phyloP scores from a whole-genome alignment of 1,284 basidiomycete genomes.

The Amylostereum chailletii region DNA sequence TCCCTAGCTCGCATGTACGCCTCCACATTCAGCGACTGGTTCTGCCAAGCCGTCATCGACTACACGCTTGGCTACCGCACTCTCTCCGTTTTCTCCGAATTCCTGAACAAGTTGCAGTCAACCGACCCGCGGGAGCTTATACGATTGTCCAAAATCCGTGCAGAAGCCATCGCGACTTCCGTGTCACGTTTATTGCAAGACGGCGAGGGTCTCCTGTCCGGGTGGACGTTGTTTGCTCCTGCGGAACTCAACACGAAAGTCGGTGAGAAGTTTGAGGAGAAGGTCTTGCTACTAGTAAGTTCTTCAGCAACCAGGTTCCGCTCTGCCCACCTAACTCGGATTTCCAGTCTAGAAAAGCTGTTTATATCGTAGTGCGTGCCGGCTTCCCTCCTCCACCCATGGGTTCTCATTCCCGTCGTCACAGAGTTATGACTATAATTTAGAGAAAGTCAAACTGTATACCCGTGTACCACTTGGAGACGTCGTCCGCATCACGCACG shows the following conservation, averaged over 20 bases:
- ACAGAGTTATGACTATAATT: slow-evolving; percentile 83
- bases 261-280: slow-evolving; percentile 85
- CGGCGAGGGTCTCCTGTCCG: slow-evolving; percentile 73
- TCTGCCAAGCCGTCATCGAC: slow-evolving; percentile 90
- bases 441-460: slow-evolving; percentile 86
- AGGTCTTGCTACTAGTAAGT: slow-evolving; percentile 80
- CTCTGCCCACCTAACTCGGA: slow-evolving; percentile 5
- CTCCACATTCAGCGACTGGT: slow-evolving; percentile 90
- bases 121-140: slow-evolving; percentile 87
- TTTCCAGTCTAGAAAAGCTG: slow-evolving; percentile 47
- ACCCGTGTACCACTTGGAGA: slow-evolving; percentile 83
- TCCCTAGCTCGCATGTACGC: slow-evolving; percentile 84
- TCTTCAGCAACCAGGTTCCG: background rate
- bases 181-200: slow-evolving; percentile 75
- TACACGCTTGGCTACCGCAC: slow-evolving; percentile 86
- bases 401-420: slow-evolving; percentile 6
- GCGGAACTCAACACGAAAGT: slow-evolving; percentile 64
- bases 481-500: slow-evolving; percentile 79
- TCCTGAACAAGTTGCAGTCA: slow-evolving; percentile 73
- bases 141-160: slow-evolving; percentile 78
- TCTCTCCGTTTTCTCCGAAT: slow-evolving; percentile 83
- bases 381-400: background rate
- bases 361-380: slow-evolving; percentile 58
- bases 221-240: slow-evolving; percentile 91
- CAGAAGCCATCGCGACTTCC: slow-evolving; percentile 84